Conservation (phyloP, 2,329 filamentous ascomycete genomes). For the Hypoxylon sp. region DNA sequence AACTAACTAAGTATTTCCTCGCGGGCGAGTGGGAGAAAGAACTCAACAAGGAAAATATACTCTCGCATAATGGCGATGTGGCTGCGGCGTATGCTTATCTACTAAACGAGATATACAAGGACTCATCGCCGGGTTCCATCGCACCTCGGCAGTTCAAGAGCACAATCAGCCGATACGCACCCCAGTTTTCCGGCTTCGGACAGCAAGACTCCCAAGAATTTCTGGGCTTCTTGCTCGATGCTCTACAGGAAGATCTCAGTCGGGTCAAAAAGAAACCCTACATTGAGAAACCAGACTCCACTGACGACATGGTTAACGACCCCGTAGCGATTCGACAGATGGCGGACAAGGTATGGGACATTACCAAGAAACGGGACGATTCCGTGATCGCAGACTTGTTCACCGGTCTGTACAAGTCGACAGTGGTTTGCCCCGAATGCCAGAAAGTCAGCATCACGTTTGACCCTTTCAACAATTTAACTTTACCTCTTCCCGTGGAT, state of each 20-base stretch:
- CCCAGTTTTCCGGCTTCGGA: constrained; percentile 91
- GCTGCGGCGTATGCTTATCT: constrained; percentile 87
- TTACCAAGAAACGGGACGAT: constrained; percentile 92
- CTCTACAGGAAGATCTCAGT: constrained; percentile 94
- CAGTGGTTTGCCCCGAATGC: constrained; percentile 90
- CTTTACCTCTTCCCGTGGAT: constrained; percentile 89
- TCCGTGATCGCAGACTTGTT: constrained; percentile 97
- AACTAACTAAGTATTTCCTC: constrained; percentile 93
- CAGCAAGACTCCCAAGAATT: constrained; percentile 99
- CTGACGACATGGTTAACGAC: constrained; percentile 93
- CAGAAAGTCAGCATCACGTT: constrained; percentile 98
- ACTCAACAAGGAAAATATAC: constrained; percentile 86
- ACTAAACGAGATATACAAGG: constrained; percentile 83
- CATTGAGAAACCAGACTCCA: constrained; percentile 97
- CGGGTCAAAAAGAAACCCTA: constrained; percentile 96
- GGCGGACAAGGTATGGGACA: constrained; percentile 90
- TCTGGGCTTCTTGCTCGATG: constrained; percentile 93
- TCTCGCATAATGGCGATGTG: constrained; percentile 88
- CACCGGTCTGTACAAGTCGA: constrained; percentile 98
- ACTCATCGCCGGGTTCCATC: constrained; percentile 76
- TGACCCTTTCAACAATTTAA: constrained; percentile 96
- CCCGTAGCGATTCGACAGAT: constrained; percentile 84
- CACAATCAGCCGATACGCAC: constrained; percentile 83
- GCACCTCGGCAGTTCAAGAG: constrained; percentile 86
- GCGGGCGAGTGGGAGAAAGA: constrained; percentile 81